Conservation (phyloP, 176 grass and related monocot species). For the Musa acuminata region DNA sequence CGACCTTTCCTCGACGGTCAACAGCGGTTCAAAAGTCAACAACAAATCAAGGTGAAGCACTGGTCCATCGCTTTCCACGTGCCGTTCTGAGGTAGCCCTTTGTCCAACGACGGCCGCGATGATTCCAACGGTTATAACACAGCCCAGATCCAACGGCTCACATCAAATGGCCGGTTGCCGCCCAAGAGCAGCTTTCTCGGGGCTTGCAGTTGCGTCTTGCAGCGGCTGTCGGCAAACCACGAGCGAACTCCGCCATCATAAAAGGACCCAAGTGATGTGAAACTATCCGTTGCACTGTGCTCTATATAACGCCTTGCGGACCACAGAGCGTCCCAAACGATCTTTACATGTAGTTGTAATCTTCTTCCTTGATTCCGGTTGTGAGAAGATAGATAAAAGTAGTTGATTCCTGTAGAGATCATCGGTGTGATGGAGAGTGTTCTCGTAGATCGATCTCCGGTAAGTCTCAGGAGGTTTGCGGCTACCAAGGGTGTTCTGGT, state of each 20-base stretch:
- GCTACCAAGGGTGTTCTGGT: background rate
- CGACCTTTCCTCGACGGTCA: too few species aligned
- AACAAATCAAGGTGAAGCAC: too few species aligned
- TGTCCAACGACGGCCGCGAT: background rate
- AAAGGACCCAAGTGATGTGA: background rate
- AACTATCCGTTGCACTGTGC: background rate
- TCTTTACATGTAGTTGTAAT: background rate
- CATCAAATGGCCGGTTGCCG: conserved; percentile 10
- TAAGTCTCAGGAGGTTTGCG: background rate
- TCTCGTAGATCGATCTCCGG: conserved; percentile 5
- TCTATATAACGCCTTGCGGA: background rate
- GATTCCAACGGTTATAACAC: conserved; percentile 8
- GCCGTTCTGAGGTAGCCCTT: background rate
- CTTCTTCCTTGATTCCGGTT: background rate
- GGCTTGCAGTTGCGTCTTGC: background rate
- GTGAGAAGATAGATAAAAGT: background rate
- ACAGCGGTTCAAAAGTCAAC: too few species aligned
- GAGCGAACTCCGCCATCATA: background rate
- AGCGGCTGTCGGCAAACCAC: background rate
- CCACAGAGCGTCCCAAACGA: background rate
- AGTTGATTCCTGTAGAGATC: background rate
- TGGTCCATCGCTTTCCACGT: background rate
- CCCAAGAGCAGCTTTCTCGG: conserved; percentile 3
- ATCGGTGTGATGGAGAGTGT: background rate
- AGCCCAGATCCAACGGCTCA: background rate